A percentile compares a stretch with the other conserved stretches of the same genome.
Evolutionary conservation across 208 protist genomes (phyloP).

Genomic region (Leptomonas pyrrhocoris): DNA sequence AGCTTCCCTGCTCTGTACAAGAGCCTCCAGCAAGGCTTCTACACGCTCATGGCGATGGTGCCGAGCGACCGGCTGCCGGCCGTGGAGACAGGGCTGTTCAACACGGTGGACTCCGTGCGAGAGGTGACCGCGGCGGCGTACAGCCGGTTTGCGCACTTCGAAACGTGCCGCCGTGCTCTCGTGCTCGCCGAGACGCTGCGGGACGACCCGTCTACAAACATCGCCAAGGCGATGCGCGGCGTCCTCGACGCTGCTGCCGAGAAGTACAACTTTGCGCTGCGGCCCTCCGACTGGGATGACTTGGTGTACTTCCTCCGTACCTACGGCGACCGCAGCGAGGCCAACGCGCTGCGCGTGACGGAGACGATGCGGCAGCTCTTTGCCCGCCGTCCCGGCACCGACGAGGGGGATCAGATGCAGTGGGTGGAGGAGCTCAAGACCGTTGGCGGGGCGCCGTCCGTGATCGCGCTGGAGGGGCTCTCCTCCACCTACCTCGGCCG

Average conservation of each 20-base stretch:
- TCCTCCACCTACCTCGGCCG: slow-evolving; percentile 59
- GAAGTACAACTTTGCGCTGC: slow-evolving; percentile 56
- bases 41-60: slow-evolving; percentile 81
- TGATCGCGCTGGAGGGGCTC: slow-evolving; percentile 65
- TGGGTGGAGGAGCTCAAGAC: slow-evolving; percentile 69
- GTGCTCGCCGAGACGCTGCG: slow-evolving; percentile 71
- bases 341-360: slow-evolving; percentile 62
- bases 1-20: slow-evolving; percentile 85
- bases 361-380: slow-evolving; percentile 72
- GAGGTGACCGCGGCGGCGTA: slow-evolving; percentile 76
- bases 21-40: slow-evolving; percentile 83
- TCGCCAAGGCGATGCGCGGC: slow-evolving; percentile 41
- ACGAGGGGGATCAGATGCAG: slow-evolving; percentile 56
- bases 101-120: slow-evolving; percentile 68
- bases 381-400: slow-evolving; percentile 36
- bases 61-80: slow-evolving; percentile 51
- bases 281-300: slow-evolving; percentile 75
- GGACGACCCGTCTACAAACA: slow-evolving; percentile 42
- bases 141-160: slow-evolving; percentile 80
- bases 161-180: slow-evolving; percentile 73
- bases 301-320: slow-evolving; percentile 75
- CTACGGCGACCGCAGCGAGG: slow-evolving; percentile 64
- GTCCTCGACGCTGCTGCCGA: slow-evolving; percentile 39
- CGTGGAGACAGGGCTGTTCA: slow-evolving; percentile 74
- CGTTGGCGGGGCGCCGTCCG: slow-evolving; percentile 65